Evolutionary conservation across 129 eudicot species (phyloP).

Genomic region (Centrapalus pauciflorus): DNA sequence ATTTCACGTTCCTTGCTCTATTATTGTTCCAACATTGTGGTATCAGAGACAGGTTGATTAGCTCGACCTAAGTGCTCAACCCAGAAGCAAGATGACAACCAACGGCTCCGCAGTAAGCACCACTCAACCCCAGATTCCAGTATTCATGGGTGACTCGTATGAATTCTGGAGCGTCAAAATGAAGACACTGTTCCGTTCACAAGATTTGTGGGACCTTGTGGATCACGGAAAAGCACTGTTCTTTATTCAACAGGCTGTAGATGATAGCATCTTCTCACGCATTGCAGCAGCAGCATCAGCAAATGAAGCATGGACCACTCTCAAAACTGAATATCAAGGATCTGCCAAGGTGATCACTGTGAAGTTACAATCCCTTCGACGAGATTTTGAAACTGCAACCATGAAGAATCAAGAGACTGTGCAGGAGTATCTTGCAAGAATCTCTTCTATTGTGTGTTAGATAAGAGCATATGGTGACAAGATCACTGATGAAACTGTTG

Average conservation of each 20-base stretch:
- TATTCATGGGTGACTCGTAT: background rate
- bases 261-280: background rate
- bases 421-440: background rate
- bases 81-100: background rate
- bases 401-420: background rate
- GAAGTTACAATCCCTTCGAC: background rate
- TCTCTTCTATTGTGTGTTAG: background rate
- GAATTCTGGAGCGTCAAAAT: constrained; percentile 1
- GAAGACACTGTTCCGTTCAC: background rate
- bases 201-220: constrained; percentile 1
- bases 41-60: background rate
- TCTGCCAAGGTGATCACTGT: background rate
- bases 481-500: background rate
- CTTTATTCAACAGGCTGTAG: background rate
- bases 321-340: background rate
- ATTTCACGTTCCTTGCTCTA: no score
- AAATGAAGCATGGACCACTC: background rate
- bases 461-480: constrained; percentile 1
- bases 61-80: background rate
- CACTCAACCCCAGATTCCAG: background rate
- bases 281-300: background rate
- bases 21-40: background rate
- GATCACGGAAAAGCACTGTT: background rate
- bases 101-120: background rate
- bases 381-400: background rate